phyloP scores from a whole-genome alignment of 2,329 filamentous ascomycete species.

The Hymenoscyphus occultus region DNA sequence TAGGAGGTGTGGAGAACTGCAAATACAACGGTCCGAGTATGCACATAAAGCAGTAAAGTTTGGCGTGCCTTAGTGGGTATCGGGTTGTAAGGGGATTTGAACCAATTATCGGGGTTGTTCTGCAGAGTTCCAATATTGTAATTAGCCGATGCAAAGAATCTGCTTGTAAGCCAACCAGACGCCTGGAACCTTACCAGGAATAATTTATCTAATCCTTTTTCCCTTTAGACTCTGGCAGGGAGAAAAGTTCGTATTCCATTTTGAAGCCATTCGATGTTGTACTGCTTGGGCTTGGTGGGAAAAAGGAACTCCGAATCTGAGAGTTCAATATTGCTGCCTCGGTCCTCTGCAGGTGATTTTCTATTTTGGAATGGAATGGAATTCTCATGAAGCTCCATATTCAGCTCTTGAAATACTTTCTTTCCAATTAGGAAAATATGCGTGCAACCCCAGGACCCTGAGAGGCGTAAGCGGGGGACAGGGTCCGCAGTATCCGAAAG shows the following conservation, averaged over 20 bases:
- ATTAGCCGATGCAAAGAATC: neutral
- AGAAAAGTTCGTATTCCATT: neutral
- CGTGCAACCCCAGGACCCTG: neutral
- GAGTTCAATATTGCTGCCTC: conserved; percentile 2
- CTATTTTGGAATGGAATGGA: neutral
- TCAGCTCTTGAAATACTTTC: neutral
- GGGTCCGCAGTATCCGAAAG: neutral
- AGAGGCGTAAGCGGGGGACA: neutral
- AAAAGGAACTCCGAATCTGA: neutral
- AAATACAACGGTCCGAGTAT: neutral
- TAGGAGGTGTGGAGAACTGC: neutral
- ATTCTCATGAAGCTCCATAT: neutral
- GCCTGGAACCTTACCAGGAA: neutral
- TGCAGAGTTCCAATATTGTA: conserved; percentile 4
- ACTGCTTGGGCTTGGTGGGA: neutral
- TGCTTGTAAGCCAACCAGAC: neutral
- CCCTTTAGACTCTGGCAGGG: neutral
- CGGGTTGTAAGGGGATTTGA: neutral
- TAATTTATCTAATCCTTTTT: neutral
- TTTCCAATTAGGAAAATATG: neutral
- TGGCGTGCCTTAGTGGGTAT: neutral
- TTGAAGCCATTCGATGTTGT: neutral
- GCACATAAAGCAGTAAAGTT: neutral
- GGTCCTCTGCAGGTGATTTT: neutral
- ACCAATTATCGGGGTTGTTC: neutral